Conservation (phyloP, 140 eudicot genomes). For the Cichorium intybus region DNA sequence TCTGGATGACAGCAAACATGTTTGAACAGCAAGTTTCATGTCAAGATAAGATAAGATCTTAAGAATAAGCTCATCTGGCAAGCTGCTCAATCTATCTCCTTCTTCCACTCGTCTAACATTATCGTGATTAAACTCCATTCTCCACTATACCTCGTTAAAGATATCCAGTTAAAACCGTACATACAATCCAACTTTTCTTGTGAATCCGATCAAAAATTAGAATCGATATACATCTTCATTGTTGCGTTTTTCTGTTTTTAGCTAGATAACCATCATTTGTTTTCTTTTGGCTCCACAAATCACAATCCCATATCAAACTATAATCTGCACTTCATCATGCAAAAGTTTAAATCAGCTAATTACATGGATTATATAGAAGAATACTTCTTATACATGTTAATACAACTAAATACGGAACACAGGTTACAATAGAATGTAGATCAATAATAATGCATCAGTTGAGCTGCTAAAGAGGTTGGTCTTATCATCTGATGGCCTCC, state of each 20-base stretch:
- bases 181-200: not conserved
- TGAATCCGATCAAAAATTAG: not conserved
- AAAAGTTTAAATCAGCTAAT: not conserved
- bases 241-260: not conserved
- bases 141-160: not conserved
- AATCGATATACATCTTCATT: not conserved
- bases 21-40: slow-evolving; percentile 9
- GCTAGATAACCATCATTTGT: not conserved
- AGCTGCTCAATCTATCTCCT: slow-evolving; percentile 24
- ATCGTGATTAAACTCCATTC: slow-evolving; percentile 6
- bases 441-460: not conserved
- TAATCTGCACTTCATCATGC: not conserved
- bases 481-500: too few relatives aligned
- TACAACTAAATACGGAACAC: not conserved
- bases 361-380: not conserved
- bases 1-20: slow-evolving; percentile 14
- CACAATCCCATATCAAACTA: too few relatives aligned
- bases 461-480: too few relatives aligned
- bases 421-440: too few relatives aligned
- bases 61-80: slow-evolving; percentile 24
- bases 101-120: not conserved
- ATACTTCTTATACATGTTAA: not conserved
- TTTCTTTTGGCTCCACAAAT: too few relatives aligned
- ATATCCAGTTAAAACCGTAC: too few relatives aligned
- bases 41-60: slow-evolving; percentile 22